Base-by-base conservation (phyloP, 768 basidiomycete species). In the Russula foetens region DNA sequence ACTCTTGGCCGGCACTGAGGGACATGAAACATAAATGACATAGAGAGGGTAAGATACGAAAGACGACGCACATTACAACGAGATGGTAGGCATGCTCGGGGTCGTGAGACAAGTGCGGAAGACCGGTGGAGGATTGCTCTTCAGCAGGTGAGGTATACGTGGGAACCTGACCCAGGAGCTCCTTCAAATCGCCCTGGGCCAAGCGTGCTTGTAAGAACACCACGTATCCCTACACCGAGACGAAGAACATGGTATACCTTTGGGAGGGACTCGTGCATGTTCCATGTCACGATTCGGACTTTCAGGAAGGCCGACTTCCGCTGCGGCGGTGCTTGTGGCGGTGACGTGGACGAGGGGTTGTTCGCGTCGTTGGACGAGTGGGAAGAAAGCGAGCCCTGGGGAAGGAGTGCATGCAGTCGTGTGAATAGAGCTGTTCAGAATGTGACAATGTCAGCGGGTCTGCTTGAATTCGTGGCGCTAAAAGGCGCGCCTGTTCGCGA, bases 211-310 rank as follows among this genome's bases (percentile, higher is more conserved):
- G 24, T 50, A n/a, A 48, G 48, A 45, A 45, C 11, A 9, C 31
- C 38, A 48, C 39, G 43, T 43, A 49, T 17, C 41, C n/a, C 15
- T 31, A 24, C 12, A 17, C 11, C 14, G 4, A 21, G 26, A 21
- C 26, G 53, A 38, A 14, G 19, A 63, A 70, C 11, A 14, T 17
- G 62, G 7, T 69, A 17, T 29, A 84, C 88, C 79, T 88, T 90
- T 31, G 89, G 89, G 6, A 90, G 68, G 0, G 85, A 85, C 63
- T 90, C 88, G 63, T 91, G 86, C 89, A 92, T 92, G 64, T 91
- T 92, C 89, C 89, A 92, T 39, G 86, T 86, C 35, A 90, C 53
- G 49, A 90, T 81, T 45, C 84, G 75, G 41, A 89, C 73, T 68
- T 90, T 91, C 47, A 90, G 74, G 68, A 78, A 79, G 63, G 75